phyloP scores from a whole-genome alignment of 306 rosid species.

The Quercus engelmannii region DNA sequence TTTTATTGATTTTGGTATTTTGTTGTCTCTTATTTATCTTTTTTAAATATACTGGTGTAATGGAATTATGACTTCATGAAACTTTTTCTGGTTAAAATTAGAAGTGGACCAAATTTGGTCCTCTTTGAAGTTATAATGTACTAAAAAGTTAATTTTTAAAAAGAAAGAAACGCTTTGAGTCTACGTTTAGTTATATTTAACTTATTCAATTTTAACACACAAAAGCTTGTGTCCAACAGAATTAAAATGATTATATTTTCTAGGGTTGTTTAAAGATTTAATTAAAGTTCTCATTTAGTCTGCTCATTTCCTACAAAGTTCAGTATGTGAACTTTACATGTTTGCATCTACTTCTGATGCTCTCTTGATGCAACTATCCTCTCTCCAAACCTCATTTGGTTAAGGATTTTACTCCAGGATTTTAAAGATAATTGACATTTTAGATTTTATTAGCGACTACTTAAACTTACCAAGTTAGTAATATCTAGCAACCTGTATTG shows the following conservation, averaged over 20 bases:
- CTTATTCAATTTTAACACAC: not conserved
- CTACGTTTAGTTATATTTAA: not conserved
- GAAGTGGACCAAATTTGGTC: not conserved
- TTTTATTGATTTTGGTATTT: not conserved
- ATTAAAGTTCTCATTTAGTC: not conserved
- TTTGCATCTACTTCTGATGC: not conserved
- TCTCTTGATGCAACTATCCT: not conserved
- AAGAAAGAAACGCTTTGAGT: not conserved
- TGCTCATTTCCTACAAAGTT: not conserved
- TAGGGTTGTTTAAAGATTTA: not conserved
- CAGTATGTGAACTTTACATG: not conserved
- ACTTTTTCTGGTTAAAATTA: not conserved
- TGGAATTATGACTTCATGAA: not conserved
- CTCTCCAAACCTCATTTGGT: not conserved
- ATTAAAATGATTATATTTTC: not conserved
- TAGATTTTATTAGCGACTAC: not conserved
- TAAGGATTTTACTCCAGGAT: not conserved
- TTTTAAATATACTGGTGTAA: not conserved
- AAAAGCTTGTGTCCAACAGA: not conserved
- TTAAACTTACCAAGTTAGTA: not conserved
- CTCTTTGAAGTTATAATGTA: not conserved
- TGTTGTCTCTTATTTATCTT: not conserved
- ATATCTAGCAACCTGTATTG: not conserved
- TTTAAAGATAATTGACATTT: not conserved
- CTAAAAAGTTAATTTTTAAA: not conserved